A percentile compares a stretch with the other conserved stretches of the same genome.
Conservation (phyloP, 306 rosid genomes). For the Begonia masoniana region DNA sequence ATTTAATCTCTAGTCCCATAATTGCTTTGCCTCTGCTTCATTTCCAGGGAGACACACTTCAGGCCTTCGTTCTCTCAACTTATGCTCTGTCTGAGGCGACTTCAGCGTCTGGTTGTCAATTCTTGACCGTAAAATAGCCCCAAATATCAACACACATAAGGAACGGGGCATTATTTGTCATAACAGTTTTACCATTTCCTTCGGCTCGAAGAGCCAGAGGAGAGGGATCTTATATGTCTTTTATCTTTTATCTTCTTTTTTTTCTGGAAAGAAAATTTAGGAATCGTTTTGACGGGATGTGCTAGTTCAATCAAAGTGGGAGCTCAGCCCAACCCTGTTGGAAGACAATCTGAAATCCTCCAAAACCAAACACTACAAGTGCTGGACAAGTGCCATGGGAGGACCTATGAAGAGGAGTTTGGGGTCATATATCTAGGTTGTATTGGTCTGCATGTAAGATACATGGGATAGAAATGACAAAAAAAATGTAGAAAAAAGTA, state of each 20-base stretch:
- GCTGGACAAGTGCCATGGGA: slow-evolving; percentile 60
- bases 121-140: slow-evolving; percentile 7
- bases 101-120: slow-evolving; percentile 35
- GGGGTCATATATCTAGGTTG: slow-evolving; percentile 19
- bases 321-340: slow-evolving; percentile 39
- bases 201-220: slow-evolving; percentile 68
- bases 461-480: slow-evolving; percentile 2
- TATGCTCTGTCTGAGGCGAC: slow-evolving; percentile 53
- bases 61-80: slow-evolving; percentile 90
- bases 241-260: not conserved
- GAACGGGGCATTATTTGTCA: too few relatives aligned
- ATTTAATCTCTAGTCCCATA: not conserved
- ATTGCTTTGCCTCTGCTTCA: not conserved
- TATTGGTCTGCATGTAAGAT: slow-evolving; percentile 27
- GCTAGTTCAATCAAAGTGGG: slow-evolving; percentile 75
- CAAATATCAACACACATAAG: too few relatives aligned
- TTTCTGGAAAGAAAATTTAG: not conserved
- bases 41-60: slow-evolving; percentile 78
- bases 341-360: slow-evolving; percentile 22
- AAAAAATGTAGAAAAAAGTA: too few relatives aligned
- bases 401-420: slow-evolving; percentile 1
- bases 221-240: slow-evolving; percentile 15
- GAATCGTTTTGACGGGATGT: slow-evolving; percentile 35
- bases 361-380: too few relatives aligned
- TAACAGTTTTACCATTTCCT: slow-evolving; percentile 3